These are phyloP conservation scores for Fagus sylvatica DNA, from an alignment of 306 rosid species.

Conservation along the genomic window DNA sequence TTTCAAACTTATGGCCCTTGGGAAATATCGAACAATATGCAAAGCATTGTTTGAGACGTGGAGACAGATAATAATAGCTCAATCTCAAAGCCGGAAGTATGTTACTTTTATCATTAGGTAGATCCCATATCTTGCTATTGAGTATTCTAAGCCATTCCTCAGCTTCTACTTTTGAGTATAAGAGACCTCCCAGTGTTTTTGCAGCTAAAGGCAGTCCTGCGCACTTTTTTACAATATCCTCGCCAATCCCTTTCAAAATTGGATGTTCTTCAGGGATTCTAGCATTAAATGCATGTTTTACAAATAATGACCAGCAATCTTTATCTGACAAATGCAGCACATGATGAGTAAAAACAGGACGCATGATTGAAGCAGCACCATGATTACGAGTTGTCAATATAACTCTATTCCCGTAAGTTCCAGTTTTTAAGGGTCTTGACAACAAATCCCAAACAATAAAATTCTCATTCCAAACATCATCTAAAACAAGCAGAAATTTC, in stretches of 20 bases:
- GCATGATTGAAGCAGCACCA: constrained; percentile 3
- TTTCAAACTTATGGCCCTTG: constrained; percentile 6
- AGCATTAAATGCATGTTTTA: neutral
- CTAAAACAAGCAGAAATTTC: neutral
- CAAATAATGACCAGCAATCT: constrained; percentile 21
- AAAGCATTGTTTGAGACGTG: constrained; percentile 26
- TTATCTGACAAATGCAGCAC: neutral
- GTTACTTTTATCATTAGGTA: neutral
- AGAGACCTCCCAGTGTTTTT: constrained; percentile 17
- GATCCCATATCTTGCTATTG: constrained; percentile 14
- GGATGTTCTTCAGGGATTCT: no score
- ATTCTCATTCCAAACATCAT: no score
- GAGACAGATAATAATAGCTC: constrained; percentile 24
- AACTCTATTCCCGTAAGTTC: constrained; percentile 1
- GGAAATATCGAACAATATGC: constrained; percentile 36
- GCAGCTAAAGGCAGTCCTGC: constrained; percentile 23
- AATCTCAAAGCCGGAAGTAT: constrained; percentile 16
- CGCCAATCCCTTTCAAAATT: neutral
- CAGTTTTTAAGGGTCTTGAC: neutral
- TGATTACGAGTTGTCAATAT: constrained; percentile 26
- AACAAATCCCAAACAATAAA: constrained; percentile 11
- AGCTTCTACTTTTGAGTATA: neutral
- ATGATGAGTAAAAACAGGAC: neutral
- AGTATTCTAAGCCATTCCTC: constrained; percentile 10
- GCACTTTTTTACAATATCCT: constrained; percentile 20